Percentiles rank a stretch among this genome's conserved stretches.
These are phyloP conservation scores for Telopea speciosissima DNA, from an alignment of 177 flowering plant genomes.

Conservation along the genomic window DNA sequence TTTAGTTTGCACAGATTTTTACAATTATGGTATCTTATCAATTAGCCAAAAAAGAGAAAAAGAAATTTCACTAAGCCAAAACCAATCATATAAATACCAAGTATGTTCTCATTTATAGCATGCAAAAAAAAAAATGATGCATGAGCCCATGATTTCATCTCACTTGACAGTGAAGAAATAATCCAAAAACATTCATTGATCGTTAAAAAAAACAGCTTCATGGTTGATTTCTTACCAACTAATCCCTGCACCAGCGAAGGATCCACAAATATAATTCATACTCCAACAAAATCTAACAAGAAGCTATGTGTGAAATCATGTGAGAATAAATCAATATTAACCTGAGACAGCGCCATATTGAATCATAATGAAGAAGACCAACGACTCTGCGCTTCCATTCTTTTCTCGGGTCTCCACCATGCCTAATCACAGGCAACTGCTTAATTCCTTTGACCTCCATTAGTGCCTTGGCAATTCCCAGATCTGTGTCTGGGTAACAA, in stretches of 20 bases:
- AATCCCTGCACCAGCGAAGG: background rate
- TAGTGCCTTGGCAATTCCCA: slow-evolving; percentile 75
- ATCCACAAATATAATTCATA: background rate
- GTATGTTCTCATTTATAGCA: no score
- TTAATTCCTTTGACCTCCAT: slow-evolving; percentile 97
- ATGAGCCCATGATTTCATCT: background rate
- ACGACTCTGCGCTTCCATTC: slow-evolving; percentile 56
- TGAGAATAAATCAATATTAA: slow-evolving; percentile 17
- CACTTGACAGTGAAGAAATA: background rate
- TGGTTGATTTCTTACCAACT: background rate
- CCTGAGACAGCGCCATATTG: slow-evolving; percentile 72
- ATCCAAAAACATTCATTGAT: background rate
- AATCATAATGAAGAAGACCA: slow-evolving; percentile 75
- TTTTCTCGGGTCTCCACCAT: slow-evolving; percentile 37
- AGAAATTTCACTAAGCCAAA: no score
- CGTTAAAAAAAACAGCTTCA: background rate
- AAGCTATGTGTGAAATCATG: background rate
- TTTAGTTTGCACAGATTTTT: no score
- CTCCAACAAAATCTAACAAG: background rate
- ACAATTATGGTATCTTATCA: no score
- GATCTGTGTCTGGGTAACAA: slow-evolving; percentile 83
- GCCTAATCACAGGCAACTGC: slow-evolving; percentile 88
- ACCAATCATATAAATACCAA: no score
- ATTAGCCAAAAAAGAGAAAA: no score
- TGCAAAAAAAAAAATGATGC: no score